phyloP scores from a whole-genome alignment of 1,284 basidiomycete species.

The Hymenochaete sp. region DNA sequence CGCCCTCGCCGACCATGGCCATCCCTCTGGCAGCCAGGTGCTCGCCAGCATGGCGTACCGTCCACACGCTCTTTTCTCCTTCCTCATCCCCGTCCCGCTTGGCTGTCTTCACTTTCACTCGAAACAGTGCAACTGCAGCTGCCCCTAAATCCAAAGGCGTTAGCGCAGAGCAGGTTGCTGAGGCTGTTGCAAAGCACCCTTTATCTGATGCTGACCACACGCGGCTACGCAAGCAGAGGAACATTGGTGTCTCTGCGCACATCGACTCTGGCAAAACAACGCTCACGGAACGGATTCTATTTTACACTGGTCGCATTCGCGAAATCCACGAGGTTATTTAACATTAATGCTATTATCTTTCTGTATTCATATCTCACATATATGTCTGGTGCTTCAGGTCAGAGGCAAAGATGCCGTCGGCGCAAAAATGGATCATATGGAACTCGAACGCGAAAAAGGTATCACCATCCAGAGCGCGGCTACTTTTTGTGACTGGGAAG shows the following conservation, averaged over 20 bases:
- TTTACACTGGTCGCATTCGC: constrained; percentile 92
- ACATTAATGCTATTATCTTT: constrained; percentile 10
- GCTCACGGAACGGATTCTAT: constrained; percentile 93
- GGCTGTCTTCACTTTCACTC: constrained; percentile 1
- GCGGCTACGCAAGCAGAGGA: constrained; percentile 60
- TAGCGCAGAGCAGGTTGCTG: background rate
- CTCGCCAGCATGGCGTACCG: background rate
- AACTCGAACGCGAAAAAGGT: constrained; percentile 96
- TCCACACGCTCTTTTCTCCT: constrained; percentile 1
- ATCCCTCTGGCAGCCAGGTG: background rate
- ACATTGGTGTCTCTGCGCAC: constrained; percentile 84
- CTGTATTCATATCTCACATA: constrained; percentile 8
- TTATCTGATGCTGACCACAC: constrained; percentile 51
- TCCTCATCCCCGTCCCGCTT: background rate
- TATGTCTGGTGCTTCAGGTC: constrained; percentile 41
- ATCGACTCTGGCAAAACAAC: constrained; percentile 99
- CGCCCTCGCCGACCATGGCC: background rate
- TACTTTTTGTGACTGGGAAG: constrained; percentile 95
- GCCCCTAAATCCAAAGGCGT: constrained; percentile 16
- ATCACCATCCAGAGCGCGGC: constrained; percentile 99
- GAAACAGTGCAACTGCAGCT: constrained; percentile 18
- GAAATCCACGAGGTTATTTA: constrained; percentile 90
- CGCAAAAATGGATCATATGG: constrained; percentile 99
- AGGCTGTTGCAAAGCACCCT: constrained; percentile 16
- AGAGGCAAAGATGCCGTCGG: constrained; percentile 92